phyloP scores from a whole-genome alignment of 306 rosid species.

The Mucuna pruriens region DNA sequence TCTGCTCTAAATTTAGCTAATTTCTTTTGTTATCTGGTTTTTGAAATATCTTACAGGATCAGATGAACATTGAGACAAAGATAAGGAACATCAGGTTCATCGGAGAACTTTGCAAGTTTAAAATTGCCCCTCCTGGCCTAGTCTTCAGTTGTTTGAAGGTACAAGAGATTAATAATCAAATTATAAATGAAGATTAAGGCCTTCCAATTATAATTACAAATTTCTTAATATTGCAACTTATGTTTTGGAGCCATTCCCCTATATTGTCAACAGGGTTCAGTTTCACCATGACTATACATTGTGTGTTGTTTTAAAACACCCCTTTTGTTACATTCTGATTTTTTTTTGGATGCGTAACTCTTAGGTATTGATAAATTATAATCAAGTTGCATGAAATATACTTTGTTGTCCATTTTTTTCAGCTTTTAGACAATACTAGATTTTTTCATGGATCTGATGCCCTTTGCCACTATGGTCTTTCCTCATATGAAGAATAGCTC shows the following conservation, averaged over 20 bases:
- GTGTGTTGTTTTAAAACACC: not conserved
- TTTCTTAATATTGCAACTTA: constrained; percentile 2
- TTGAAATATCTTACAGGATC: constrained; percentile 74
- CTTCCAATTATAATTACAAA: not conserved
- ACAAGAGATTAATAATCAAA: constrained; percentile 36
- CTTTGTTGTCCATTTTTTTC: not conserved
- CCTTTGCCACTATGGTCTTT: not conserved
- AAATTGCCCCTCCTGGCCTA: constrained; percentile 81
- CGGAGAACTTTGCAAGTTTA: constrained; percentile 99
- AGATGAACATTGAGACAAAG: constrained; percentile 98
- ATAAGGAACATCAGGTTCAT: constrained; percentile 96
- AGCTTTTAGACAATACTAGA: not conserved
- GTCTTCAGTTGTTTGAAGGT: constrained; percentile 99
- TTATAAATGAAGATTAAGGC: not conserved
- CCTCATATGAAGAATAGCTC: not conserved
- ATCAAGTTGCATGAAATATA: not conserved
- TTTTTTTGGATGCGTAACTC: not conserved
- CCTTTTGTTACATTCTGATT: not conserved
- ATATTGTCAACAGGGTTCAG: not conserved
- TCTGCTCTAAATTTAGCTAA: constrained; percentile 33
- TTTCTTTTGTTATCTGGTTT: constrained; percentile 28
- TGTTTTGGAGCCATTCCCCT: constrained; percentile 30
- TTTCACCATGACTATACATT: constrained; percentile 21
- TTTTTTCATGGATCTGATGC: constrained; percentile 3
- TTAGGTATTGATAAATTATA: not conserved